Base-by-base conservation (phyloP, 2,329 filamentous ascomycete genomes). In the Parastagonospora avenae region DNA sequence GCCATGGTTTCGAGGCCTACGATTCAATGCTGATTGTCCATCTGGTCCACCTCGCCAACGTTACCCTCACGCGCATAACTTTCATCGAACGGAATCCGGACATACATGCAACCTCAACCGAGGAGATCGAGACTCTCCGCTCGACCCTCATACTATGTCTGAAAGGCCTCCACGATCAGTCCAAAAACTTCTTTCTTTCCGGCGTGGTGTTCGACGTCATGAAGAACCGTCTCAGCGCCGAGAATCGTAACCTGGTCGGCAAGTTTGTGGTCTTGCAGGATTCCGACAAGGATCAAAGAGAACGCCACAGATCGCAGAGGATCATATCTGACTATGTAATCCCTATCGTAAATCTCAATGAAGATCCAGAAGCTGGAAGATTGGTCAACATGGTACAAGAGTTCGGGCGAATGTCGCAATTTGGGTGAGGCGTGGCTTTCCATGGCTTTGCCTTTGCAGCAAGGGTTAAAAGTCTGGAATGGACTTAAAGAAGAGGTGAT, bases 131-230 rank as follows among this genome's bases (percentile, higher is more conserved):
- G 27, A 15, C 48, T 9, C 36, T 59, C 8, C 41, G 54, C 2
- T 59, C 57, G 6, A 59, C 57, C 14, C 50, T 60, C 9, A 52
- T 59, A 19, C 31, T 60, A 8, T 48, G 37, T 4, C 40, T 47
- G 2, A 52, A 46, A 27, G 57, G 57, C 2, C 29, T 60, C 12
- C 32, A 57, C 10, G 33, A 41, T 12, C 57, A 60, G 42, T 48
- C 49, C 0, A 37, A 16, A 14, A 37, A 37, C 33, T 43, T 44
- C 9, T 51, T 29, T 11, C 36, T 51, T 14, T 51, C 50, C 14
- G 14, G 31, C 12, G 28, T 50, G 31, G 32, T 53, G 24, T 41
- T 51, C 10, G 38, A 32, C 14, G 8, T 47, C 7, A 42, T 51
- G 48, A 47, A 29, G 14, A 39, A 47, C n/a, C 38, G 43, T 24